Percentiles rank a stretch among this genome's conserved stretches.
These are phyloP conservation scores for Lolium perenne DNA, from an alignment of 176 grass and related monocot species.

Conservation along the genomic window DNA sequence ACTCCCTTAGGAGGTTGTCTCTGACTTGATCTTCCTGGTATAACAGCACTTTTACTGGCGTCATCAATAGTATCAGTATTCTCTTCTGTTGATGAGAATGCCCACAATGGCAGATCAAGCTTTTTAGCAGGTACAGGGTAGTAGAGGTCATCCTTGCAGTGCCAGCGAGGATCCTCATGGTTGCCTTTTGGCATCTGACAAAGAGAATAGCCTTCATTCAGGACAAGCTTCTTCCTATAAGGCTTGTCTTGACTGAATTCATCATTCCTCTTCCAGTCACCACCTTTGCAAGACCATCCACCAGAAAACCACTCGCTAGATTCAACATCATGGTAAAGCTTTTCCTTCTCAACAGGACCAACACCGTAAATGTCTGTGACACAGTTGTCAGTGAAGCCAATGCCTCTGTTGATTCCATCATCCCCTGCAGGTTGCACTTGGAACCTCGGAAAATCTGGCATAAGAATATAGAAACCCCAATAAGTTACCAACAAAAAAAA, in stretches of 20 bases:
- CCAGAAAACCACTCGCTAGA: slow-evolving; percentile 81
- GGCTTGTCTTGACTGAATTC: slow-evolving; percentile 72
- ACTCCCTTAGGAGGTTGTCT: slow-evolving; percentile 64
- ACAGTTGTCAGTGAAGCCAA: slow-evolving; percentile 45
- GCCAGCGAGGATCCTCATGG: slow-evolving; percentile 76
- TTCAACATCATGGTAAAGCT: slow-evolving; percentile 46
- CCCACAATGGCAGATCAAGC: slow-evolving; percentile 83
- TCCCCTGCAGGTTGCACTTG: slow-evolving; percentile 54
- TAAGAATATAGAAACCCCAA: slow-evolving; percentile 32
- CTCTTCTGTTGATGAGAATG: slow-evolving; percentile 82
- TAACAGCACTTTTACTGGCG: slow-evolving; percentile 54
- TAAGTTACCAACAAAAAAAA: slow-evolving; percentile 37
- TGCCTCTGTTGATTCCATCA: slow-evolving; percentile 49
- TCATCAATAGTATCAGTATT: slow-evolving; percentile 61
- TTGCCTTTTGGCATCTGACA: slow-evolving; percentile 79
- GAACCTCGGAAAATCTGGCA: slow-evolving; percentile 72
- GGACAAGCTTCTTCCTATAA: slow-evolving; percentile 77
- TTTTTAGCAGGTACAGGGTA: slow-evolving; percentile 61
- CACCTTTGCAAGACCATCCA: slow-evolving; percentile 88
- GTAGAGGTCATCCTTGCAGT: slow-evolving; percentile 76
- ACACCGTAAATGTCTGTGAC: slow-evolving; percentile 31
- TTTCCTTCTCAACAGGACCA: slow-evolving; percentile 47
- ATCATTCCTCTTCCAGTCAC: slow-evolving; percentile 96
- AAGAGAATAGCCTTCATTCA: slow-evolving; percentile 87
- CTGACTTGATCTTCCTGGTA: slow-evolving; percentile 55